phyloP scores from a whole-genome alignment of 2,329 filamentous ascomycete genomes.

The Hypoxylon sp. region DNA sequence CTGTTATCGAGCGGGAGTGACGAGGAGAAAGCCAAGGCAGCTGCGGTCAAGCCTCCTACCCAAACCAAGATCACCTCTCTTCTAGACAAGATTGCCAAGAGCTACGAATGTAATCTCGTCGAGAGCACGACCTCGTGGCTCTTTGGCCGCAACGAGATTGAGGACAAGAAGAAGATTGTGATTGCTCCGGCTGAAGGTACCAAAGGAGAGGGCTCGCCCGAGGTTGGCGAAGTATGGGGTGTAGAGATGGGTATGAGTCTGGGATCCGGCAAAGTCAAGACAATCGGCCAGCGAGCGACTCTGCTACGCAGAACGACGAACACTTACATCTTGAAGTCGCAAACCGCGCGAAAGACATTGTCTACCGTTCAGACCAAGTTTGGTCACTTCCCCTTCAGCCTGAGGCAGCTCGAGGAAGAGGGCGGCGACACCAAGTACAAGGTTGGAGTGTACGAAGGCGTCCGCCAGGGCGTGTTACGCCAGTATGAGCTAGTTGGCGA shows the following conservation, averaged over 20 bases:
- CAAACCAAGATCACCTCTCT: conserved; percentile 87
- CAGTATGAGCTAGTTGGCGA: conserved; percentile 97
- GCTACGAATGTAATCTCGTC: conserved; percentile 89
- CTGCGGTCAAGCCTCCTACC: conserved; percentile 80
- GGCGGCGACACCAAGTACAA: conserved; percentile 76
- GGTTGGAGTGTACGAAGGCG: conserved; percentile 94
- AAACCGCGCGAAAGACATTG: conserved; percentile 88
- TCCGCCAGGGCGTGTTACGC: conserved; percentile 88
- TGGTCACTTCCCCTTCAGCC: conserved; percentile 95
- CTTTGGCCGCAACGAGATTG: conserved; percentile 97
- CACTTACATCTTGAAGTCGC: conserved; percentile 92
- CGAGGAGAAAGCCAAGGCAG: conserved; percentile 94
- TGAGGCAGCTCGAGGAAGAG: conserved; percentile 96
- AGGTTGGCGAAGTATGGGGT: conserved; percentile 95
- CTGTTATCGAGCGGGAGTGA: conserved; percentile 83
- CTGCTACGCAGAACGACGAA: conserved; percentile 92
- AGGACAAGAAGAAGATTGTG: conserved; percentile 97
- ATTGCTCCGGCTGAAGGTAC: conserved; percentile 84
- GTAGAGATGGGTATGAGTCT: conserved; percentile 94
- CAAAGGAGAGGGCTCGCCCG: conserved; percentile 89
- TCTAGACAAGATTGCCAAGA: conserved; percentile 89
- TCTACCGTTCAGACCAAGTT: conserved; percentile 98
- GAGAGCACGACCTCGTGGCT: conserved; percentile 98
- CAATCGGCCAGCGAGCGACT: conserved; percentile 83
- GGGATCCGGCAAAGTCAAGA: conserved; percentile 94